A percentile compares a stretch with the other conserved stretches of the same genome.
These are phyloP conservation scores for Luzula sylvatica DNA, from an alignment of 176 grass and related monocot species.

Conservation along the genomic window DNA sequence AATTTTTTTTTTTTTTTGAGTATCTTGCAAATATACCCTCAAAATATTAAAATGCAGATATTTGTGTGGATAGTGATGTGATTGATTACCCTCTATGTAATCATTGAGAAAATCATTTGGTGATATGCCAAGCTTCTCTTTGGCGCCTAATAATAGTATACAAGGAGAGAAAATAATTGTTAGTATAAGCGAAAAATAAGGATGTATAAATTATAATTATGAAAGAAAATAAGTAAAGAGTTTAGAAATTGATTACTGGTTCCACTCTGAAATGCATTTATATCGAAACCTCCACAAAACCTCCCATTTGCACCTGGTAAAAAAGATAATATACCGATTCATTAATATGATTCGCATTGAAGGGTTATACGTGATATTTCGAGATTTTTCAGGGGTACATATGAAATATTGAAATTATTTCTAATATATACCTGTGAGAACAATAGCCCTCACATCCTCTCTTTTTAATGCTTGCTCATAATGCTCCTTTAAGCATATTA, in stretches of 20 bases:
- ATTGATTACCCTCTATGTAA: constrained; percentile 7
- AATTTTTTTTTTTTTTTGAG: too few species aligned
- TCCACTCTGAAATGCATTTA: constrained; percentile 36
- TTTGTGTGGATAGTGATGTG: too few species aligned
- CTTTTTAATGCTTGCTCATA: constrained; percentile 49
- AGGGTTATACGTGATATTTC: too few species aligned
- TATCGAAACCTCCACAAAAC: constrained; percentile 85
- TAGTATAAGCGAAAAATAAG: constrained; percentile 8
- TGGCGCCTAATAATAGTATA: constrained; percentile 12
- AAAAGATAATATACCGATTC: neutral
- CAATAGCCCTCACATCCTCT: constrained; percentile 75
- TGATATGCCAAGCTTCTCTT: constrained; percentile 1
- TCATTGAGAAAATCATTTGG: constrained; percentile 12
- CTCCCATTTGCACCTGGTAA: constrained; percentile 51
- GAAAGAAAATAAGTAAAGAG: neutral
- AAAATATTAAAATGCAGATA: neutral
- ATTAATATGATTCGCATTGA: too few species aligned
- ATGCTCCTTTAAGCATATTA: constrained; percentile 46
- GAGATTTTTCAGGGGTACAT: too few species aligned
- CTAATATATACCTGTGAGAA: constrained; percentile 91
- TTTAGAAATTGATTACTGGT: constrained; percentile 40
- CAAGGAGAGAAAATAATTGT: constrained; percentile 4
- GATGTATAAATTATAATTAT: neutral
- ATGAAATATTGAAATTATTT: too few species aligned
- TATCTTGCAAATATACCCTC: neutral